A percentile compares a stretch with the other conserved stretches of the same genome.
Conservation (phyloP, 306 rosid species). For the Vachellia collinsii region DNA sequence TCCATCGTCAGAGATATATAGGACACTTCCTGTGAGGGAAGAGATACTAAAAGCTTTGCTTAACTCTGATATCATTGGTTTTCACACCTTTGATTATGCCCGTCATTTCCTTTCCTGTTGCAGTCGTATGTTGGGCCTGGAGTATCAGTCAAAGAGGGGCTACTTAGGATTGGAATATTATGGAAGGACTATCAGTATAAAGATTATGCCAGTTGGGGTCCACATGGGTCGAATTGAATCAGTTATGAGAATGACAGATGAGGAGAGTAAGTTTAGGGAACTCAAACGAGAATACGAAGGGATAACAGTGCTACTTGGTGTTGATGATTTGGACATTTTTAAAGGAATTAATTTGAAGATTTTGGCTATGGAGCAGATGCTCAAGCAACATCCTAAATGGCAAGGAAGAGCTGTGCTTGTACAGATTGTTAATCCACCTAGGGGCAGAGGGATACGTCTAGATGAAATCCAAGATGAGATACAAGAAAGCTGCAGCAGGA, state of each 20-base stretch:
- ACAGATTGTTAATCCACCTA: conserved; percentile 79
- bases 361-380: conserved; percentile 85
- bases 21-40: conserved; percentile 84
- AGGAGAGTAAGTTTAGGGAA: conserved; percentile 57
- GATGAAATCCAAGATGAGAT: conserved; percentile 61
- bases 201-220: conserved; percentile 88
- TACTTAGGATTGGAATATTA: conserved; percentile 85
- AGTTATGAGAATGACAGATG: conserved; percentile 64
- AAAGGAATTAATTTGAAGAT: conserved; percentile 81
- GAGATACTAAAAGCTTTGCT: conserved; percentile 83
- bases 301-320: conserved; percentile 71
- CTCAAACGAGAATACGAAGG: conserved; percentile 62
- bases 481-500: conserved; percentile 62
- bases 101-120: conserved; percentile 91
- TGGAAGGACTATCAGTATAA: conserved; percentile 82
- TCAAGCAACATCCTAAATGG: conserved; percentile 69
- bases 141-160: conserved; percentile 83
- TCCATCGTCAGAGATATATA: conserved; percentile 84
- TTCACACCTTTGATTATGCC: conserved; percentile 87
- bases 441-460: conserved; percentile 72
- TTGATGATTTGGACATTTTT: conserved; percentile 80
- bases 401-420: conserved; percentile 75
- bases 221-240: conserved; percentile 83
- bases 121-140: conserved; percentile 84
- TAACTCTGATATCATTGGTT: conserved; percentile 80